phyloP scores from a whole-genome alignment of 2,329 filamentous ascomycete species.

The Diaporthe citriasiana region DNA sequence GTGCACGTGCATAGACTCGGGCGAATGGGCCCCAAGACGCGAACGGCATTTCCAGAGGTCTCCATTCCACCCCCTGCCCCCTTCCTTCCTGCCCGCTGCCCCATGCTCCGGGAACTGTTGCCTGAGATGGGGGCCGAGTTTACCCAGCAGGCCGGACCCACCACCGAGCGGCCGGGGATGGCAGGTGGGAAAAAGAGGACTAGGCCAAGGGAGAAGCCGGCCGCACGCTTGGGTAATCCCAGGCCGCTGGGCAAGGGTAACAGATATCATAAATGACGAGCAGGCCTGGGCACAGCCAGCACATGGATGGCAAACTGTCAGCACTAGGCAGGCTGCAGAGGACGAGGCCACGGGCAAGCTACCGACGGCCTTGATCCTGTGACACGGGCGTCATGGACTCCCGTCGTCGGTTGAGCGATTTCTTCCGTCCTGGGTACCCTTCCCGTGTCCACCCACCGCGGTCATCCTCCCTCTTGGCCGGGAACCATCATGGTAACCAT shows the following conservation, averaged over 20 bases:
- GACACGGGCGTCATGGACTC: slow-evolving; percentile 1
- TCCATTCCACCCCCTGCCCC: neutral
- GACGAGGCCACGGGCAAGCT: slow-evolving; percentile 10
- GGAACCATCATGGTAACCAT: neutral
- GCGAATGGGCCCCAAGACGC: slow-evolving; percentile 8
- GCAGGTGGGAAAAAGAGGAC: neutral
- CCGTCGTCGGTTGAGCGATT: slow-evolving; percentile 13
- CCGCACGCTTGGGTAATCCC: slow-evolving; percentile 15
- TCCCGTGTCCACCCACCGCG: neutral
- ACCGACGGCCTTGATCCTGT: slow-evolving; percentile 30
- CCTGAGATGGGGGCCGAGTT: neutral
- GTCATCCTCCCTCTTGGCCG: neutral
- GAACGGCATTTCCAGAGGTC: slow-evolving; percentile 3
- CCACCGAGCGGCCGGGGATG: slow-evolving; percentile 20
- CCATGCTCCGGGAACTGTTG: slow-evolving; percentile 3
- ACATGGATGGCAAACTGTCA: slow-evolving; percentile 7
- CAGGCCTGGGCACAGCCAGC: slow-evolving; percentile 1
- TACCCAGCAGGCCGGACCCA: slow-evolving; percentile 7
- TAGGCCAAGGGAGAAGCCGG: slow-evolving; percentile 25
- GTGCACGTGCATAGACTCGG: slow-evolving; percentile 11
- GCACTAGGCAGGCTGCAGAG: slow-evolving; percentile 23
- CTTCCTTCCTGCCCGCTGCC: neutral
- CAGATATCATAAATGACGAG: slow-evolving; percentile 29
- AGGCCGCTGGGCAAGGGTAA: slow-evolving; percentile 15
- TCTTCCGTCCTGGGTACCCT: neutral